Evolutionary conservation across 78 protist genomes (phyloP).

Genomic region (Dictyostelium purpureum): DNA sequence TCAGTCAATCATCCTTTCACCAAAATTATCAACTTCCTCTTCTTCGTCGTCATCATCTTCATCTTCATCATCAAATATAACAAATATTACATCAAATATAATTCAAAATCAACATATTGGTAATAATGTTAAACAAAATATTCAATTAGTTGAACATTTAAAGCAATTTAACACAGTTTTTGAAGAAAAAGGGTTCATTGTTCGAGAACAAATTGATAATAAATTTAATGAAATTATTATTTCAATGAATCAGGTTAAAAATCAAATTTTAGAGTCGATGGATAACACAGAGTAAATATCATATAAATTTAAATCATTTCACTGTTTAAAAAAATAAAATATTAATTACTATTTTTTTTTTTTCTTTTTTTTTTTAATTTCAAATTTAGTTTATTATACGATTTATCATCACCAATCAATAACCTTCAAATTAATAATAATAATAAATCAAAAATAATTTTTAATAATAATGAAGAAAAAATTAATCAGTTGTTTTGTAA

Average conservation of each 20-base stretch:
- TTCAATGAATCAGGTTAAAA: neutral
- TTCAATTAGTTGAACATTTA: neutral
- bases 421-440: neutral
- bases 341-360: neutral
- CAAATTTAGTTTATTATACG: neutral
- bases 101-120: neutral
- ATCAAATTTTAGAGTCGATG: neutral
- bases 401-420: neutral
- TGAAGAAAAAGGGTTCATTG: neutral
- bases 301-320: too few species aligned
- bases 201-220: neutral
- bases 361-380: neutral
- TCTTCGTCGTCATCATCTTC: too few species aligned
- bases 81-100: neutral
- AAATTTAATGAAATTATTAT: neutral
- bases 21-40: neutral
- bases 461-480: neutral
- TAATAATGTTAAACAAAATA: neutral
- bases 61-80: neutral
- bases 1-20: neutral
- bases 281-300: neutral
- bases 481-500: neutral
- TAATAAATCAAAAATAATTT: neutral
- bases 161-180: neutral
- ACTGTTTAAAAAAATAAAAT: neutral